Evolutionary conservation across 2,329 filamentous ascomycete species (phyloP).

Genomic region (Hypocrella siamensis): DNA sequence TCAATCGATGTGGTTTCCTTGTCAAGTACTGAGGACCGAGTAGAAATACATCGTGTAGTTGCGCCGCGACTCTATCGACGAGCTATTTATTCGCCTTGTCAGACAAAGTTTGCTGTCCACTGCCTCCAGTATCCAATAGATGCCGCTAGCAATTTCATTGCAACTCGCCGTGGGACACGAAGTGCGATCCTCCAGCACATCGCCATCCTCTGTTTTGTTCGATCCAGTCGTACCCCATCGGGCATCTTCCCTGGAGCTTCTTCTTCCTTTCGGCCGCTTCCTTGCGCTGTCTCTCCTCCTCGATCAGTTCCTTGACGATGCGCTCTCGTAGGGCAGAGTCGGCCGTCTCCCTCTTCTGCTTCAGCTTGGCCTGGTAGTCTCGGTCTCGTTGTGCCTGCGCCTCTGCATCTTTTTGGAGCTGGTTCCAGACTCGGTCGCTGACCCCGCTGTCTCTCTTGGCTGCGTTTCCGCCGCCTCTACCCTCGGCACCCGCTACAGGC

Average conservation of each 20-base stretch:
- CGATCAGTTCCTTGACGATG: conserved; percentile 19
- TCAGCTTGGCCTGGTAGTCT: conserved; percentile 18
- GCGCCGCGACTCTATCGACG: too few relatives aligned
- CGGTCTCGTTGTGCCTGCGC: conserved; percentile 21
- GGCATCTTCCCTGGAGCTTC: conserved; percentile 36
- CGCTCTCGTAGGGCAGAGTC: conserved; percentile 18
- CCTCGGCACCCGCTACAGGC: background rate
- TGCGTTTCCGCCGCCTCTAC: background rate
- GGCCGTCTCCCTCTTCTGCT: conserved; percentile 11
- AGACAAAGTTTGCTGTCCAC: too few relatives aligned
- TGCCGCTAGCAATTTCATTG: too few relatives aligned
- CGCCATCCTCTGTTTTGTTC: conserved; percentile 41
- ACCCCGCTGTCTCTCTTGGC: conserved; percentile 37
- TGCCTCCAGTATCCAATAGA: too few relatives aligned
- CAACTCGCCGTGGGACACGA: conserved; percentile 6
- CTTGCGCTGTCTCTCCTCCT: conserved; percentile 21
- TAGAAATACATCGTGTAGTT: too few relatives aligned
- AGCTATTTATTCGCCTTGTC: too few relatives aligned
- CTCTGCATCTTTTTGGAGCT: conserved; percentile 35
- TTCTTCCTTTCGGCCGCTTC: conserved; percentile 27
- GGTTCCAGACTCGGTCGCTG: conserved; percentile 43
- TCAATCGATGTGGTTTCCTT: too few relatives aligned
- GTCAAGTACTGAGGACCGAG: too few relatives aligned
- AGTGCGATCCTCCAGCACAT: conserved; percentile 48
- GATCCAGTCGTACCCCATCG: conserved; percentile 44